A percentile compares a stretch with the other conserved stretches of the same genome.
Conservation (phyloP, 2,329 filamentous ascomycete species). For the Dothideomycetes sp. region DNA sequence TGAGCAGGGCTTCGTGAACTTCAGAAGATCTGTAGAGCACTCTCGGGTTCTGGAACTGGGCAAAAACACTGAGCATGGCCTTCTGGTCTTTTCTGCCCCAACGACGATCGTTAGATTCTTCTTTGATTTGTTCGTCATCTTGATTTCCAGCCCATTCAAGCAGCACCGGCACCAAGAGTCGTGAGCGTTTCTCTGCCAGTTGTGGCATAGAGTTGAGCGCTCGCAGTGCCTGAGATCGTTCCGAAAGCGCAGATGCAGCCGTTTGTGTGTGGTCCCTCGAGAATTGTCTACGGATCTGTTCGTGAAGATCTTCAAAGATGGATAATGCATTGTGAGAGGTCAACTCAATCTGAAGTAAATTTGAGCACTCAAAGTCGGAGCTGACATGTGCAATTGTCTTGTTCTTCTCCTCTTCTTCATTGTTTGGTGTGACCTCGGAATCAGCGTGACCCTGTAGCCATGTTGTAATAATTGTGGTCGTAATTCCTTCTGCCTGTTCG, state of each 20-base stretch:
- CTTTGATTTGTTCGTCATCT: conserved; percentile 11
- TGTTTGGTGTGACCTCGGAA: conserved; percentile 31
- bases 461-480: conserved; percentile 63
- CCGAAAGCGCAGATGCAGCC: conserved; percentile 43
- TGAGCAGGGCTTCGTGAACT: conserved; percentile 66
- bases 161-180: conserved; percentile 75
- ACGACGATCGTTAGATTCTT: conserved; percentile 16
- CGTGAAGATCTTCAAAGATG: conserved; percentile 35
- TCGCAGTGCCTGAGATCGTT: conserved; percentile 69
- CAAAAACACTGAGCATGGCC: conserved; percentile 69
- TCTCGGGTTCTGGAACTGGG: conserved; percentile 76
- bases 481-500: conserved; percentile 60
- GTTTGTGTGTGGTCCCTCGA: conserved; percentile 52
- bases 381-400: conserved; percentile 26
- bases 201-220: conserved; percentile 64
- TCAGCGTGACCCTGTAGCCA: conserved; percentile 52
- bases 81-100: conserved; percentile 79
- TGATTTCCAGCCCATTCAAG: conserved; percentile 58
- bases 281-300: conserved; percentile 55
- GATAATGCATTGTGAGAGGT: conserved; percentile 7
- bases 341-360: conserved; percentile 48
- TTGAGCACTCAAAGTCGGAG: conserved; percentile 79
- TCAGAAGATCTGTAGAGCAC: conserved; percentile 70
- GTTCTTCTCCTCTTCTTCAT: conserved; percentile 7
- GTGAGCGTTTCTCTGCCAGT: conserved; percentile 77